Base-by-base conservation (phyloP, 768 basidiomycete genomes). In the Dendrothele bispora region DNA sequence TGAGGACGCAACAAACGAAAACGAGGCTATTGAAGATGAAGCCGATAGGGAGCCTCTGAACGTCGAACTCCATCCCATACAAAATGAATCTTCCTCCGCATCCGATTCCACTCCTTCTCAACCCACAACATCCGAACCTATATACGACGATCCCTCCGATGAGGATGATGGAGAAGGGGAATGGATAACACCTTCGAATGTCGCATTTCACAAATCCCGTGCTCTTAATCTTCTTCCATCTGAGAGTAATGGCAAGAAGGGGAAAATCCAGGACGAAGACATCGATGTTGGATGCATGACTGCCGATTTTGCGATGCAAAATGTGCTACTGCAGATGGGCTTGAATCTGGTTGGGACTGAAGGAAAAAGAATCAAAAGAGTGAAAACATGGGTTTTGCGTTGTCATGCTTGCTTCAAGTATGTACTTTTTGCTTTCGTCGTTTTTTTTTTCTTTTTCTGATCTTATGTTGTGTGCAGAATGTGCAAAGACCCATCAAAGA, bases 361-460 rank as follows among this genome's bases (percentile, higher is more conserved):
- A 53, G 97, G 97, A 4, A 95, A 87, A 70, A 77, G 82, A 55
- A 95, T 99, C 49, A 80, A 88, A 53, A 88, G 82, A 58, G 85
- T 98, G 22, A 93, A 95, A 67, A 98, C 84, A 50, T 98, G 93
- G 91, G 92, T 98, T 1, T 69, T 98, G 60, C 71, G 97, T 48
- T 99, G 97, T 64, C 97, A 99, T 69, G 97, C 94, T 12, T 99
- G 97, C 68, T 99, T 95, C 80, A 98, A 98, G 97, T 98, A 60
- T 68, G 93, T 75, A 24, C 17, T 43, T 18, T 39, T 40, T n/a
- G 22, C 47, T 45, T 5, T 18, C 5, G 28, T 34, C 39, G 46
- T 21, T 45, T 44, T 22, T 39, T 38, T 22, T 40, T 48, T 28
- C 18, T 21, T 40, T 0, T 29, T 34, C 34, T 10, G 39, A 18